Base-by-base conservation (phyloP, 768 basidiomycete genomes). In the Lactifluus rugatus region DNA sequence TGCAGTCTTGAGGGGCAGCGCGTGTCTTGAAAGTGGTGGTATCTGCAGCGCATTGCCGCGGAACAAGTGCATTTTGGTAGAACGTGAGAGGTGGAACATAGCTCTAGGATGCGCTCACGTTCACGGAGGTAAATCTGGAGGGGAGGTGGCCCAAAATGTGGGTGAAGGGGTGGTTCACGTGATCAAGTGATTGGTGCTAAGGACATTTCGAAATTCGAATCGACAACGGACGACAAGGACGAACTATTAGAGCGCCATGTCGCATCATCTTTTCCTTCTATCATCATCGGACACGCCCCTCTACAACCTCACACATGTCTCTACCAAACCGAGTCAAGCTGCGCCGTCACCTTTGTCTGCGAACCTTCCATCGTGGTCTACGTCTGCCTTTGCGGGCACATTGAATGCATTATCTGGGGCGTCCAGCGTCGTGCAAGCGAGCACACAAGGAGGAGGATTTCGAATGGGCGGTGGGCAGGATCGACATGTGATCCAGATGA, bases 401-500 rank as follows among this genome's bases (percentile, higher is more conserved):
- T 75, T 93, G 60, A 91, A 89, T 34, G 90, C 90, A 21, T 70
- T 93, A 54, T 92, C 89, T 19, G 90, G 90, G 4, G 90, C 91
- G 14, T 84, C 89, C 19, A 87, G 82, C 66, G 80, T 86, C 23
- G 80, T 80, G 5, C 85, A 89, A 66, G 66, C 76, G 34, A 72
- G 84, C 61, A 77, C 80, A 19, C 76, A 80, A 44, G 81, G 84
- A n/a, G 83, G 82, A 17, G 76, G 75, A 11, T 80, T 80, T 34
- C 76, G 81, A 64, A 82, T 88, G 71, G 89, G 87, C 11, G 86
- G 87, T 5, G 90, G 87, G 14, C 87, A 87, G 72, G 88, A 91
- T 68, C 78, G 89, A 53, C 93, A 96, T 79, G 91, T 99, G 58
- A 89, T 94, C 66, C 95, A 98, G 76, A 96, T 99, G 90, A 93